A percentile compares a stretch with the other conserved stretches of the same genome.
These are phyloP conservation scores for Pistacia vera DNA, from an alignment of 345 rosid genomes.

Conservation along the genomic window DNA sequence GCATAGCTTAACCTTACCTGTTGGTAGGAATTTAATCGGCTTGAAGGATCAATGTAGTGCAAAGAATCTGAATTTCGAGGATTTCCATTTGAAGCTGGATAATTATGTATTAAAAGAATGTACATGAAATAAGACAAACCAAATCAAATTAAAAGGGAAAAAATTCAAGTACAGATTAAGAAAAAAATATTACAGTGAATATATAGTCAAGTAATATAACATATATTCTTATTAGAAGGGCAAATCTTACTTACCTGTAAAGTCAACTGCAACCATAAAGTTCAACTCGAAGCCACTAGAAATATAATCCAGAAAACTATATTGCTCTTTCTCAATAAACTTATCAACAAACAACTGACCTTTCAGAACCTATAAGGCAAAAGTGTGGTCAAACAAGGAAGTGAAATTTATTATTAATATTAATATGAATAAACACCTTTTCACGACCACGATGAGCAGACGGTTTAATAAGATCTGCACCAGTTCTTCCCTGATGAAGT, in stretches of 20 bases:
- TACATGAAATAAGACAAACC: neutral
- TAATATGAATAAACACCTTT: conserved; percentile 48
- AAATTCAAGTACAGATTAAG: neutral
- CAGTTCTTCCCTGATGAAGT: conserved; percentile 49
- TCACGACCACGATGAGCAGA: conserved; percentile 43
- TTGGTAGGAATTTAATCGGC: conserved; percentile 79
- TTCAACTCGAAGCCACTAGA: conserved; percentile 82
- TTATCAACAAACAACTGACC: no score
- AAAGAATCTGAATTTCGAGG: conserved; percentile 66
- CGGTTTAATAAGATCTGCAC: conserved; percentile 50
- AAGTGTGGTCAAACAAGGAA: no score
- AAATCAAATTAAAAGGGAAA: neutral
- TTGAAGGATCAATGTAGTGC: conserved; percentile 82
- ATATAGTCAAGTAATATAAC: neutral
- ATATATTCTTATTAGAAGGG: neutral
- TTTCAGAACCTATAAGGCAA: no score
- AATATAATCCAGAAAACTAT: conserved; percentile 81
- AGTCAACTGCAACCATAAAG: conserved; percentile 94
- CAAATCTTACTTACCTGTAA: conserved; percentile 59
- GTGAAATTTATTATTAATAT: neutral
- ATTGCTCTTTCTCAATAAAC: conserved; percentile 61
- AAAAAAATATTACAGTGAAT: conserved; percentile 1
- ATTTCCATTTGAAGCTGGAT: conserved; percentile 84
- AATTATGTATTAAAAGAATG: neutral
- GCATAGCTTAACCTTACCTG: conserved; percentile 35